Evolutionary conservation across 176 grass and related monocot species (phyloP).

Genomic region (Oryza rufipogon): DNA sequence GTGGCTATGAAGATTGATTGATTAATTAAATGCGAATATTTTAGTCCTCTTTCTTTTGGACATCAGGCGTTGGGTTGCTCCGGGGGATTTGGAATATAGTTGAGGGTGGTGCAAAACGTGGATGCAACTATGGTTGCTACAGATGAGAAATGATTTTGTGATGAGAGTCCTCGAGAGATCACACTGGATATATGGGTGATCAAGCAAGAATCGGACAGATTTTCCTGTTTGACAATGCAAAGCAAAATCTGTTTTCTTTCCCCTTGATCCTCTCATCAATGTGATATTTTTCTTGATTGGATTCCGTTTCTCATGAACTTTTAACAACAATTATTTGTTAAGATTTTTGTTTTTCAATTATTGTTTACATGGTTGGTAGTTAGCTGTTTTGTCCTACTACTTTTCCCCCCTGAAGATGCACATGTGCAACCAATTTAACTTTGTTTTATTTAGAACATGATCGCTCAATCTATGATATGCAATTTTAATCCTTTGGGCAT

Average conservation of each 20-base stretch:
- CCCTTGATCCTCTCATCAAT: neutral
- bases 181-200: neutral
- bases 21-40: neutral
- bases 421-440: neutral
- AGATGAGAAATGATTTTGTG: neutral
- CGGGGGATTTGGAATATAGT: neutral
- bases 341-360: neutral
- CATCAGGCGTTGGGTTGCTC: neutral
- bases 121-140: neutral
- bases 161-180: neutral
- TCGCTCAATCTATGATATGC: neutral
- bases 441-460: neutral
- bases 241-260: constrained; percentile 9
- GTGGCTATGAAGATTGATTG: neutral
- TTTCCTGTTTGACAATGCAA: constrained; percentile 3
- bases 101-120: neutral
- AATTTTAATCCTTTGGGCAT: neutral
- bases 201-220: neutral
- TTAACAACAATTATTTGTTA: neutral
- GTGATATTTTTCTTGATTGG: neutral
- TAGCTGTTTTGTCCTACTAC: neutral
- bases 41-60: neutral
- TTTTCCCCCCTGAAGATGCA: neutral
- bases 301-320: neutral
- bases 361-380: neutral